Base-by-base conservation (phyloP, 2,329 filamentous ascomycete genomes). In the Pseudogymnoascus sp. region DNA sequence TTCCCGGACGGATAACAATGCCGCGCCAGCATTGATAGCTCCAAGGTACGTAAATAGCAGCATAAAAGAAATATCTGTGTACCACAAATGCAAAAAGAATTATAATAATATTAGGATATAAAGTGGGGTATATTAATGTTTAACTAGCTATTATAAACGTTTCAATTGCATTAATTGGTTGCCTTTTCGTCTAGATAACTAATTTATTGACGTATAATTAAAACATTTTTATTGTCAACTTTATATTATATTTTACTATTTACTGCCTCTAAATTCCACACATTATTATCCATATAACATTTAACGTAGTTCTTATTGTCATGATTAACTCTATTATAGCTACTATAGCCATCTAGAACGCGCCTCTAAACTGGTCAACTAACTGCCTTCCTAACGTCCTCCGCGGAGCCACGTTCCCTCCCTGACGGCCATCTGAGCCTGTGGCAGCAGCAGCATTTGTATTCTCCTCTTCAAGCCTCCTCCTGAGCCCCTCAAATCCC, bases 401-500 rank as follows among this genome's bases (percentile, higher is more conserved):
- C 66, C 84, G 77, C 63, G 83, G 77, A 62, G 81, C 81, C 1
- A 75, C 76, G 62, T 80, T 81, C 1, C 74, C 77, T 4, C 77
- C 79, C 1, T 63, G 67, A 67, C 76, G 74, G 63, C 77, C 76
- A 18, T 81, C 83, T 1, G 79, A 77, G 12, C 79, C 75, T 60
- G 76, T 77, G 64, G 71, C 67, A 8, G 62, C 63, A 34, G 77
- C 77, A 12, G 75, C 71, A 57, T 76, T 72, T 16, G 78, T 72
- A 64, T 80, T 78, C 68, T 87, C 85, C 10, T 80, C 85, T 70
- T 87, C 86, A 3, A 88, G 76, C 65, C 86, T 78, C 65, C 85
- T 77, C 62, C 85, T 78, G 67, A 88, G 72, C 1, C 83, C 85
- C 68, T 88, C 86, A 70, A 88, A 87, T 68, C 86, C 84, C 57